phyloP scores from a whole-genome alignment of 306 rosid genomes.

The Cicer chorassanicum region DNA sequence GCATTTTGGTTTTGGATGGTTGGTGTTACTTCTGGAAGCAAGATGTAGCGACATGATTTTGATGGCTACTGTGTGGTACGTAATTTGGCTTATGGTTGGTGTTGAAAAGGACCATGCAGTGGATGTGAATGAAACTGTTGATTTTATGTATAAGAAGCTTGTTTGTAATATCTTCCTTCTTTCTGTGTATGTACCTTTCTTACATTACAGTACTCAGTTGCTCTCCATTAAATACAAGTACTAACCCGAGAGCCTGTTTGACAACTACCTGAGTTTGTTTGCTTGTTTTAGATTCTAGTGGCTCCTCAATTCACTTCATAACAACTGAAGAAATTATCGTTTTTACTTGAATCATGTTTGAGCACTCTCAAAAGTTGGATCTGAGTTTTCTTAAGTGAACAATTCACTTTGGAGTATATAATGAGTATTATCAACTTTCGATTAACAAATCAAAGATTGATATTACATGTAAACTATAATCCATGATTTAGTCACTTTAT shows the following conservation, averaged over 20 bases:
- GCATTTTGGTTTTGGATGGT: conserved; percentile 34
- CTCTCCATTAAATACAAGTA: conserved; percentile 15
- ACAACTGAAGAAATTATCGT: not conserved
- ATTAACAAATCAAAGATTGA: not conserved
- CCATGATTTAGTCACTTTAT: too few species aligned
- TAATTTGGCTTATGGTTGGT: conserved; percentile 34
- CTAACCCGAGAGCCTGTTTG: conserved; percentile 12
- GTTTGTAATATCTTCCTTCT: conserved; percentile 37
- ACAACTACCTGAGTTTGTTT: not conserved
- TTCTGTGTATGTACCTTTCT: conserved; percentile 17
- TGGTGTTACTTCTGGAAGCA: conserved; percentile 54
- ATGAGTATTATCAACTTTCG: not conserved
- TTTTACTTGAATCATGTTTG: conserved; percentile 1
- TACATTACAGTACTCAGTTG: conserved; percentile 12
- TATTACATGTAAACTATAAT: too few species aligned
- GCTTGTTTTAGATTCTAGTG: not conserved
- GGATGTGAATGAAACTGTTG: conserved; percentile 44
- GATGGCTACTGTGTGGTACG: conserved; percentile 43
- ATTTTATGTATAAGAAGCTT: conserved; percentile 49
- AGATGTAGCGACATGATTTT: conserved; percentile 48
- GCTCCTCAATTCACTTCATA: not conserved
- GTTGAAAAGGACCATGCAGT: conserved; percentile 51
- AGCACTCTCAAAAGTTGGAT: not conserved
- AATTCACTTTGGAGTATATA: too few species aligned
- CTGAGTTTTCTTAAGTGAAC: not conserved